Conservation (phyloP, 1,284 basidiomycete species). For the Puccinia triticina region DNA sequence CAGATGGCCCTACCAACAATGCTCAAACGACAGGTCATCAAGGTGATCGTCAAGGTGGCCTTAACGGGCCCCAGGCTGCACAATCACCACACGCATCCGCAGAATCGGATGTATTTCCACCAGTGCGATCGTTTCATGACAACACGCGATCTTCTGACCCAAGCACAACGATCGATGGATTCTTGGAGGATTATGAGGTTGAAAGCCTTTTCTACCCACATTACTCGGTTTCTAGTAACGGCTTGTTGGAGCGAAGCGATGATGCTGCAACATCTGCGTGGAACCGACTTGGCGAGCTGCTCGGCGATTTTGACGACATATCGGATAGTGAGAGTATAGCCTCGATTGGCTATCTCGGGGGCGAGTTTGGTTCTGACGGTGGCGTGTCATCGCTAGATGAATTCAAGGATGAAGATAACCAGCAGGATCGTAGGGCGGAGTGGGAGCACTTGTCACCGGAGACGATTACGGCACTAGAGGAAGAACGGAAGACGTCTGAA, state of each 20-base stretch:
- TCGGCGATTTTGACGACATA: constrained; percentile 50
- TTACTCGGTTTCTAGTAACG: constrained; percentile 46
- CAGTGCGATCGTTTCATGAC: constrained; percentile 42
- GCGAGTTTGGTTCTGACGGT: constrained; percentile 42
- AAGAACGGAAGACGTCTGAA: constrained; percentile 45
- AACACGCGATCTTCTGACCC: constrained; percentile 28
- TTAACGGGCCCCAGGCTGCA: neutral
- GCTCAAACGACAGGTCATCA: constrained; percentile 6
- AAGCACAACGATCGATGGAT: constrained; percentile 42
- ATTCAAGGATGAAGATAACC: constrained; percentile 18
- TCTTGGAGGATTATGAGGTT: constrained; percentile 51
- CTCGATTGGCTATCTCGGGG: constrained; percentile 46
- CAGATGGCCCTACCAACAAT: constrained; percentile 21
- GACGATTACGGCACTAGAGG: constrained; percentile 49
- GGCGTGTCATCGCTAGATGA: constrained; percentile 28
- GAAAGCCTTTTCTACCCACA: constrained; percentile 51
- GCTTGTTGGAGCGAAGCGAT: constrained; percentile 42
- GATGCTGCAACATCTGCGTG: constrained; percentile 49
- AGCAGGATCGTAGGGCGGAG: constrained; percentile 42
- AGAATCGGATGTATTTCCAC: constrained; percentile 44
- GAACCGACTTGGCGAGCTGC: constrained; percentile 41
- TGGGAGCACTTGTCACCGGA: constrained; percentile 51
- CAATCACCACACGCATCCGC: constrained; percentile 13
- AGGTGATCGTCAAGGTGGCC: constrained; percentile 38
- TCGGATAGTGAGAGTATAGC: constrained; percentile 50